phyloP scores from a whole-genome alignment of 371 early-diverging fungal species.

The Mortierella sp. region DNA sequence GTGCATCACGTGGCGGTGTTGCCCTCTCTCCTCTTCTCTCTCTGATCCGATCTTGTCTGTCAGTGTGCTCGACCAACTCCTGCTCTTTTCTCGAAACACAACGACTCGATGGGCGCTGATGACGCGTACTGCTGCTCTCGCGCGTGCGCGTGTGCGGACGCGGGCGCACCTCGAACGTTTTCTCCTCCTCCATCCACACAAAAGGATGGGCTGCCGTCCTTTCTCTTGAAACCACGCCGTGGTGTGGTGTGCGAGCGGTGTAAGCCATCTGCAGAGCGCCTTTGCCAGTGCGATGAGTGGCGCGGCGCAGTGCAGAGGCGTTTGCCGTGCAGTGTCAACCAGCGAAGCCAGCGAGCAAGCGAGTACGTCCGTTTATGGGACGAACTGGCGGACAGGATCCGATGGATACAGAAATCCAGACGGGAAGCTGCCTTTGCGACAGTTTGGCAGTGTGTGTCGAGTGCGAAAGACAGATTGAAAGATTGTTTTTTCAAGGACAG shows the following conservation, averaged over 20 bases:
- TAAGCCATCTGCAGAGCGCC: not conserved
- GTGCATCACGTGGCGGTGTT: not conserved
- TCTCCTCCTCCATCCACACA: slow-evolving; percentile 4
- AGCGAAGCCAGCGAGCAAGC: slow-evolving; percentile 5
- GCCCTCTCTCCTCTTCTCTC: slow-evolving; percentile 8
- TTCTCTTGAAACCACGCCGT: slow-evolving; percentile 17
- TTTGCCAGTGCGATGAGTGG: slow-evolving; percentile 4
- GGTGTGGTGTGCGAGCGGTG: slow-evolving; percentile 3
- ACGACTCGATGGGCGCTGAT: not conserved
- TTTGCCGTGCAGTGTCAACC: slow-evolving; percentile 11
- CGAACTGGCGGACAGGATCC: slow-evolving; percentile 14
- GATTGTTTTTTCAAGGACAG: slow-evolving; percentile 5
- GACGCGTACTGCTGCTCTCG: slow-evolving; percentile 5
- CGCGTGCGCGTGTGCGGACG: not conserved
- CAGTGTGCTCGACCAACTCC: too few relatives aligned
- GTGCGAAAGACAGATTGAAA: slow-evolving; percentile 6
- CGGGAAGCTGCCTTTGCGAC: not conserved
- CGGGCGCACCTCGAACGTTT: slow-evolving; percentile 4
- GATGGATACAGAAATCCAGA: slow-evolving; percentile 13
- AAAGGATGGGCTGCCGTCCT: slow-evolving; percentile 8
- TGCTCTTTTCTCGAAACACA: not conserved
- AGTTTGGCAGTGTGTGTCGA: not conserved
- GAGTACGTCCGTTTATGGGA: not conserved
- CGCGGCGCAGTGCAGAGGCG: slow-evolving; percentile 14
- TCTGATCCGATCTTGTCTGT: slow-evolving; percentile 13